phyloP scores from a whole-genome alignment of 257 asterid species.

The Jaltomata sinuosa region DNA sequence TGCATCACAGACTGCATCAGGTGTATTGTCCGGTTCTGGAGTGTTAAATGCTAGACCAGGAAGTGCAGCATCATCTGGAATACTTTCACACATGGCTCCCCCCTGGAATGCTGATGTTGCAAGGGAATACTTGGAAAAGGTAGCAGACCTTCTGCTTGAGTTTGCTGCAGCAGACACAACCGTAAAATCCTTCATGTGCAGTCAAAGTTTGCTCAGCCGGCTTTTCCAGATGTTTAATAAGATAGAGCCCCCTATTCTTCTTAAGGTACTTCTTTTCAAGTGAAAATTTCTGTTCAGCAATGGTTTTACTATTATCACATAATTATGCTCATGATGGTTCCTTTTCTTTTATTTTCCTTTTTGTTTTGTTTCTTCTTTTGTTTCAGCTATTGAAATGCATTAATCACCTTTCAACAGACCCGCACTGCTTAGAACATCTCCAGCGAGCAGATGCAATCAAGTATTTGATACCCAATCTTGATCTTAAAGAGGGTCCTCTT shows the following conservation, averaged over 20 bases:
- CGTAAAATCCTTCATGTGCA: conserved; percentile 94
- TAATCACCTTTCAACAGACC: conserved; percentile 90
- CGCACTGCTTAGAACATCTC: conserved; percentile 92
- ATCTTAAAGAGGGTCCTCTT: conserved; percentile 87
- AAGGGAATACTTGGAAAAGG: conserved; percentile 88
- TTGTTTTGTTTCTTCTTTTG: not conserved
- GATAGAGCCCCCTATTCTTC: conserved; percentile 90
- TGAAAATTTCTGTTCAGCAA: not conserved
- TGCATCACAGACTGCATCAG: conserved; percentile 82
- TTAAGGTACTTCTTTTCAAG: conserved; percentile 47
- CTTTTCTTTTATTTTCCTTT: not conserved
- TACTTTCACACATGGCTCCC: conserved; percentile 74
- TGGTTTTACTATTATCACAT: not conserved
- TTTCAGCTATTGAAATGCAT: conserved; percentile 81
- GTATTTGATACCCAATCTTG: conserved; percentile 96
- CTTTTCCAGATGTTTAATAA: conserved; percentile 97
- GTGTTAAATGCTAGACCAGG: conserved; percentile 95
- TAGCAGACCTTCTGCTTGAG: conserved; percentile 95
- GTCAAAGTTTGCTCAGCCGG: conserved; percentile 95
- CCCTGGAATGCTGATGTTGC: conserved; percentile 98
- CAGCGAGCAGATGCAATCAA: conserved; percentile 97
- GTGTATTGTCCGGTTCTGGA: conserved; percentile 96
- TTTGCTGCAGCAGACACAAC: conserved; percentile 88
- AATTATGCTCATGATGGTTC: not conserved
- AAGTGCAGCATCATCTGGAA: conserved; percentile 92